These are phyloP conservation scores for Casuarina cunninghamiana DNA, from an alignment of 306 rosid species.

Conservation along the genomic window DNA sequence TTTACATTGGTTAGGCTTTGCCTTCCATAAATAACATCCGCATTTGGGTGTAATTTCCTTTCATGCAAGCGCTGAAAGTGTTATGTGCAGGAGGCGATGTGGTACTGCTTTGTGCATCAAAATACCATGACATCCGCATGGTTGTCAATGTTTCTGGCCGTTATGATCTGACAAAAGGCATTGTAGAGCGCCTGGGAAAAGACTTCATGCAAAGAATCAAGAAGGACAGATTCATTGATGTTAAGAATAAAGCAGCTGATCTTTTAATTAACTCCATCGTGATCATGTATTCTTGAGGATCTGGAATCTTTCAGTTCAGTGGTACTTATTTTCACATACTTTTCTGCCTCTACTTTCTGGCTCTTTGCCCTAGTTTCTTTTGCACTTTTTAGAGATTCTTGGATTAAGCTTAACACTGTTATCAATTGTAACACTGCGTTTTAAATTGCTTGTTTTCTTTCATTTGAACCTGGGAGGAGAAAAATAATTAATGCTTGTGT, in stretches of 20 bases:
- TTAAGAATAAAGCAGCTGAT: conserved; percentile 53
- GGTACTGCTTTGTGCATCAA: conserved; percentile 76
- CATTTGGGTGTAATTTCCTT: background rate
- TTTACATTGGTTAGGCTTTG: background rate
- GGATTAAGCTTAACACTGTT: background rate
- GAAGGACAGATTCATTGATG: conserved; percentile 64
- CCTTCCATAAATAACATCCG: background rate
- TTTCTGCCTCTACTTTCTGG: background rate
- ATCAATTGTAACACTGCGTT: background rate
- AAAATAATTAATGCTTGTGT: background rate
- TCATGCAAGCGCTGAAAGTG: conserved; percentile 4
- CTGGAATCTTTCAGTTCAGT: background rate
- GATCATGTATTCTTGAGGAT: conserved; percentile 12
- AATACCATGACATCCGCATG: conserved; percentile 47
- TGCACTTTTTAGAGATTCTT: conserved; percentile 12
- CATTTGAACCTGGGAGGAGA: background rate
- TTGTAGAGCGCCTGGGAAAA: conserved; percentile 53
- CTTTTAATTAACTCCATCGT: conserved; percentile 1
- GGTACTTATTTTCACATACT: background rate
- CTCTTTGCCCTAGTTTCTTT: conserved; percentile 16
- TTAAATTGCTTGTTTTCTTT: background rate
- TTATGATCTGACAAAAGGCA: conserved; percentile 58
- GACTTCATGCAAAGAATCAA: conserved; percentile 55
- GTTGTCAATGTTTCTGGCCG: conserved; percentile 82
- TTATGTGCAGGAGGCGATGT: conserved; percentile 56